A percentile compares a stretch with the other conserved stretches of the same genome.
phyloP scores from a whole-genome alignment of 768 basidiomycete genomes.

The Tephrocybe sp. region DNA sequence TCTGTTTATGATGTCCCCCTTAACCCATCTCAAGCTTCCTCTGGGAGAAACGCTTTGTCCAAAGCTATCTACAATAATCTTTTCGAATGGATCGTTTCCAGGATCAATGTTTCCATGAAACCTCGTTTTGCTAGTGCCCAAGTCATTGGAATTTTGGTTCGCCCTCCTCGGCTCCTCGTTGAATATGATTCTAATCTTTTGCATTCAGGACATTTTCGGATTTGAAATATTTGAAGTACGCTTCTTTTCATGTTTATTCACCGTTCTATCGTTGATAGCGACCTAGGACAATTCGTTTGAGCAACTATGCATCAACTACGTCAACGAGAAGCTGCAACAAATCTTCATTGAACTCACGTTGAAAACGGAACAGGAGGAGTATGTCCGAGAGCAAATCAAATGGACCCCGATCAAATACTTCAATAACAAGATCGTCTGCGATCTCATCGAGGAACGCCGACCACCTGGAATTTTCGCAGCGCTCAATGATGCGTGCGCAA shows the following conservation, averaged over 20 bases:
- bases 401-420: constrained; percentile 99
- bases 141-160: constrained; percentile 88
- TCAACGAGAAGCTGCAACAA: constrained; percentile 99
- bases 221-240: constrained; percentile 96
- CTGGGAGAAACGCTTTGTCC: constrained; percentile 88
- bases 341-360: constrained; percentile 99
- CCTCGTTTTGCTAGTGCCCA: constrained; percentile 71
- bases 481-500: constrained; percentile 98
- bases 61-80: constrained; percentile 98
- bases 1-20: constrained; percentile 97
- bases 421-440: constrained; percentile 98
- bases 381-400: constrained; percentile 96
- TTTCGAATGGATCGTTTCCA: constrained; percentile 98
- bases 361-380: constrained; percentile 99
- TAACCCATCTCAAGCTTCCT: constrained; percentile 87
- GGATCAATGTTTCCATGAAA: constrained; percentile 96
- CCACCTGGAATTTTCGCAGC: constrained; percentile 98
- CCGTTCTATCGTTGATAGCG: constrained; percentile 7
- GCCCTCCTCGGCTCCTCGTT: constrained; percentile 21
- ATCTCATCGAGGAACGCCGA: constrained; percentile 93
- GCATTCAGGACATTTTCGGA: constrained; percentile 94
- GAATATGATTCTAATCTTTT: constrained; percentile 7
- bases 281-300: constrained; percentile 92
- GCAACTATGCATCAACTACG: constrained; percentile 99
- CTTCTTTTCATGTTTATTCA: neutral